Conservation (phyloP, 139 green algal species). For the Chlorella sp. region DNA sequence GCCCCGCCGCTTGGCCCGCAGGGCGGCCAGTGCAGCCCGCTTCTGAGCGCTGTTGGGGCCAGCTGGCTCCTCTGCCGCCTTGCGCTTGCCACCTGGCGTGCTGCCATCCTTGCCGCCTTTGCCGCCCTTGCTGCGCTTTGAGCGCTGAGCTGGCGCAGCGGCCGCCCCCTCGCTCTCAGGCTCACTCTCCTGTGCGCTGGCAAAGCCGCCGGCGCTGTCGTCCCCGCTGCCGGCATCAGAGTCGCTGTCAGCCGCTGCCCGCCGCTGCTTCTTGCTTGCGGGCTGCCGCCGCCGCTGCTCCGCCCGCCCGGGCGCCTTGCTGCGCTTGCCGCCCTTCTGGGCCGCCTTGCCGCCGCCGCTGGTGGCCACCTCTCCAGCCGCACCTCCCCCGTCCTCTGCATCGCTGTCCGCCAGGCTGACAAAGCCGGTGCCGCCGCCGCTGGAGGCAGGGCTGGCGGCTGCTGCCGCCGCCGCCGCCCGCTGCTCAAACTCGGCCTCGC, state of each 20-base stretch:
- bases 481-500: neutral
- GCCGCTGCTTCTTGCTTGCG: too few species aligned
- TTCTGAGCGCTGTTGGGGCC: constrained; percentile 5
- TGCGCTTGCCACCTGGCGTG: constrained; percentile 3
- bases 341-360: neutral
- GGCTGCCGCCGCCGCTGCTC: neutral
- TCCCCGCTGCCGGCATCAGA: neutral
- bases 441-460: constrained; percentile 7
- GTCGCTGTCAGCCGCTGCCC: neutral
- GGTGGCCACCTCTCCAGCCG: neutral
- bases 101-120: neutral
- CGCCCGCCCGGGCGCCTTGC: neutral
- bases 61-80: constrained; percentile 4
- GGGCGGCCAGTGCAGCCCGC: neutral
- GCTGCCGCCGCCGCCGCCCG: neutral
- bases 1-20: constrained; percentile 5
- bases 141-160: neutral
- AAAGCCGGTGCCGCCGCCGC: constrained; percentile 9
- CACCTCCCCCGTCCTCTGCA: neutral
- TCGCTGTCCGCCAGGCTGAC: constrained; percentile 7
- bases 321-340: neutral
- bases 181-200: constrained; percentile 1
- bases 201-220: constrained; percentile 27
- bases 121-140: neutral
- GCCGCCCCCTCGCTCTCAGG: neutral